Evolutionary conservation across 371 early-diverging fungal species (phyloP).

Genomic region (Fennellomyces sp.): DNA sequence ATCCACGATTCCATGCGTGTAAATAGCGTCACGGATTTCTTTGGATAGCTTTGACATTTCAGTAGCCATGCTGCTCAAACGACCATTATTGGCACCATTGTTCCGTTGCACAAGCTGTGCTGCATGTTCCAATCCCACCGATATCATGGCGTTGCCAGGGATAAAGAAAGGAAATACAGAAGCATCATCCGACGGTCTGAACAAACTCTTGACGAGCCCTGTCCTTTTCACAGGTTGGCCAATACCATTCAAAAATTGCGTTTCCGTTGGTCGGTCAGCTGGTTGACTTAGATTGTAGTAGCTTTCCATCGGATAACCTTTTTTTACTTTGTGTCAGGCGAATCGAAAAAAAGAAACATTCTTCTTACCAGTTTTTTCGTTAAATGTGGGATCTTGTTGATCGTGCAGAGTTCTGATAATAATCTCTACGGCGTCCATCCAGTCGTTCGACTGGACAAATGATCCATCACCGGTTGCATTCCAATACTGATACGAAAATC

Average conservation of each 20-base stretch:
- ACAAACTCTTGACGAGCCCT: conserved; percentile 64
- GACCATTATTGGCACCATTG: background rate
- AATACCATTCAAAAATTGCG: conserved; percentile 54
- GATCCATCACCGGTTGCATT: conserved; percentile 40
- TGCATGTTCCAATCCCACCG: conserved; percentile 55
- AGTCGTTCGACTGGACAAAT: conserved; percentile 27
- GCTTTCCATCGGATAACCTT: conserved; percentile 24
- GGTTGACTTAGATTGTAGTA: conserved; percentile 32
- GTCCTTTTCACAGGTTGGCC: conserved; percentile 61
- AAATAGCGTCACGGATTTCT: conserved; percentile 61
- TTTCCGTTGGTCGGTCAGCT: conserved; percentile 57
- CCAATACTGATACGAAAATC: conserved; percentile 52
- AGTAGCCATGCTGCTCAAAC: conserved; percentile 13
- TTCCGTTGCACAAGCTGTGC: conserved; percentile 30
- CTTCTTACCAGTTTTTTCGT: conserved; percentile 27
- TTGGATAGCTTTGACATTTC: conserved; percentile 31
- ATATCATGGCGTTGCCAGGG: conserved; percentile 69
- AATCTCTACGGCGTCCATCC: conserved; percentile 42
- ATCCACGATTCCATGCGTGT: conserved; percentile 45
- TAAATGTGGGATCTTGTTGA: conserved; percentile 46
- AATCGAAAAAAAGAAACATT: no score
- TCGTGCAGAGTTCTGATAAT: conserved; percentile 30
- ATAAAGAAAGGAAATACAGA: conserved; percentile 64
- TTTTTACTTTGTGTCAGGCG: no score
- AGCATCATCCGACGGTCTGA: conserved; percentile 72